phyloP scores from a whole-genome alignment of 2,329 filamentous ascomycete species.

The Scortechinia acanthostroma region DNA sequence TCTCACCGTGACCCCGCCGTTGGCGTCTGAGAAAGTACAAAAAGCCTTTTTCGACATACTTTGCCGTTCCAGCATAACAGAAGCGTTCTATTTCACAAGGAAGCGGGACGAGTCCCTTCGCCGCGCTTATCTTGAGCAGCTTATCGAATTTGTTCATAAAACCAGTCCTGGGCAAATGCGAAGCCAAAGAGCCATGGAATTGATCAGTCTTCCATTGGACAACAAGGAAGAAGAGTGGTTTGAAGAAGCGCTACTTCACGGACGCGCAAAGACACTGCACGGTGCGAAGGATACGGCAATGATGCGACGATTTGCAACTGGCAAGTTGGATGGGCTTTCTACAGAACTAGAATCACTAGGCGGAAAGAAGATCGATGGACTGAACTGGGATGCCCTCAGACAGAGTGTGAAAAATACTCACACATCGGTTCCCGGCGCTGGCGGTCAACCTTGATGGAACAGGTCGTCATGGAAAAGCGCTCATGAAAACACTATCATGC shows the following conservation, averaged over 20 bases:
- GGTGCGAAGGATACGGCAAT: constrained; percentile 68
- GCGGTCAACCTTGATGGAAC: no score
- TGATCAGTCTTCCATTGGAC: constrained; percentile 69
- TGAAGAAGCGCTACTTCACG: constrained; percentile 56
- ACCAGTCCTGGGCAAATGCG: constrained; percentile 23
- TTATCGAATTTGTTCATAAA: constrained; percentile 52
- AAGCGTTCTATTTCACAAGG: constrained; percentile 69
- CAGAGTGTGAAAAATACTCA: no score
- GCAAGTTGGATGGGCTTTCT: constrained; percentile 26
- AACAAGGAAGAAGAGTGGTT: constrained; percentile 69
- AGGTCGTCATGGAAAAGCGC: no score
- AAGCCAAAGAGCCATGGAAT: constrained; percentile 55
- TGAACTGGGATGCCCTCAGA: constrained; percentile 36
- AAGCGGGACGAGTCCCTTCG: constrained; percentile 54
- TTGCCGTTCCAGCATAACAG: constrained; percentile 57
- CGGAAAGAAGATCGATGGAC: constrained; percentile 30
- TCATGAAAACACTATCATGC: no score
- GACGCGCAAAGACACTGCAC: constrained; percentile 56
- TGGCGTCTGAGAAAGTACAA: constrained; percentile 56
- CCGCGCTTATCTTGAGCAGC: constrained; percentile 56
- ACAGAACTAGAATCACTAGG: constrained; percentile 32
- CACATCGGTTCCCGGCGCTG: no score
- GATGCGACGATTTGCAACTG: constrained; percentile 66
- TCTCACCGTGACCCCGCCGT: constrained; percentile 65
- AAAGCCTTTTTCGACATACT: constrained; percentile 65